Evolutionary conservation across 176 grass and related monocot genomes (phyloP).

Genomic region (Rhipidocladum racemiflorum): DNA sequence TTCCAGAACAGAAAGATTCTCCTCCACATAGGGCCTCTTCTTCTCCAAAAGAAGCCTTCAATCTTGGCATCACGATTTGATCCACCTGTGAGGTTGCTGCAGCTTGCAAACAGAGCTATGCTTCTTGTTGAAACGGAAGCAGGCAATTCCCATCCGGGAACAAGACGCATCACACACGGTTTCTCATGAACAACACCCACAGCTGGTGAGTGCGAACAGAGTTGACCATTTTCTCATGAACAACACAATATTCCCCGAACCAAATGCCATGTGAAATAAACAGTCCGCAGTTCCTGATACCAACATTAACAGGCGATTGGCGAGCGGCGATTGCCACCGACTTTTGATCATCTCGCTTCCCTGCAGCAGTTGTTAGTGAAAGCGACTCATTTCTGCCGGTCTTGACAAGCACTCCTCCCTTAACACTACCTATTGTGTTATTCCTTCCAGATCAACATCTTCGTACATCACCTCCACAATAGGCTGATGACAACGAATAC

Average conservation of each 20-base stretch:
- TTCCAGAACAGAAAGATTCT: constrained; percentile 7
- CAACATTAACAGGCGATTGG: not conserved
- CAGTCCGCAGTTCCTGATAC: not conserved
- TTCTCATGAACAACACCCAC: constrained; percentile 19
- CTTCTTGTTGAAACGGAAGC: not conserved
- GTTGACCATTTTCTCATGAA: not conserved
- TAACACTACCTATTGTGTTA: not conserved
- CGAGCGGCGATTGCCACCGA: not conserved
- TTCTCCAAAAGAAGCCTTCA: not conserved
- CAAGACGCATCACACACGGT: constrained; percentile 32
- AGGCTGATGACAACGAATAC: not conserved
- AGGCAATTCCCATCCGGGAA: constrained; percentile 19
- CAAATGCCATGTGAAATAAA: not conserved
- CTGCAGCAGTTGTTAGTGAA: constrained; percentile 11
- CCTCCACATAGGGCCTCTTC: not conserved
- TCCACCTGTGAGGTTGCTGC: constrained; percentile 8
- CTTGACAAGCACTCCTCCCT: constrained; percentile 5
- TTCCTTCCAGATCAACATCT: constrained; percentile 1
- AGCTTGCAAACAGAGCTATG: constrained; percentile 27
- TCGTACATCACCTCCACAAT: constrained; percentile 17
- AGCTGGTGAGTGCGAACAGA: not conserved
- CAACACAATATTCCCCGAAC: not conserved
- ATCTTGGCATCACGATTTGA: constrained; percentile 9
- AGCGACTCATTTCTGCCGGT: not conserved
- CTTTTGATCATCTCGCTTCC: not conserved